Evolutionary conservation across 805 yeast species (phyloP).

Genomic region (Barnettozyma californica): DNA sequence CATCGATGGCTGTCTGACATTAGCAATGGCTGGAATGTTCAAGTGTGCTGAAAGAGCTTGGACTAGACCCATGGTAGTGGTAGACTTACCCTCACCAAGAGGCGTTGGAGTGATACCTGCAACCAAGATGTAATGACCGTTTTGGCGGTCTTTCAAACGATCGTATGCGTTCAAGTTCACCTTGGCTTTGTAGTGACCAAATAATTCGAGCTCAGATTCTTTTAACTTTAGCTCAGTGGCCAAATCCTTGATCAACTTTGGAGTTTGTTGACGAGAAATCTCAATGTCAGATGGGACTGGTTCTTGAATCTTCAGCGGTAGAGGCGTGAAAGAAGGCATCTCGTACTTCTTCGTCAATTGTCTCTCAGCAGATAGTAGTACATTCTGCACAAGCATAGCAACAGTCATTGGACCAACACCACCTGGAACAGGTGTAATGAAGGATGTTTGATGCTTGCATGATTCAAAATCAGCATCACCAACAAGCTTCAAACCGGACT

Average conservation of each 20-base stretch:
- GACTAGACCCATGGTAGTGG: conserved; percentile 78
- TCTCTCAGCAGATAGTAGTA: conserved; percentile 69
- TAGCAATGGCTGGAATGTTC: conserved; percentile 64
- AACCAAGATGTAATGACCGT: conserved; percentile 83
- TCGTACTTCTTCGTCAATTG: conserved; percentile 4
- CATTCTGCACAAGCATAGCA: conserved; percentile 87
- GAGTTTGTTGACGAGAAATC: conserved; percentile 82
- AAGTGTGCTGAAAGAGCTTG: conserved; percentile 79
- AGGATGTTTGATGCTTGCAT: conserved; percentile 56
- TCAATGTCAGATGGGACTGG: conserved; percentile 93
- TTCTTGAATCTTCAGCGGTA: conserved; percentile 44
- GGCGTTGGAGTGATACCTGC: conserved; percentile 88
- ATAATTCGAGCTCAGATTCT: conserved; percentile 76
- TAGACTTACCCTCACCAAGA: conserved; percentile 80
- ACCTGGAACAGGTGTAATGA: conserved; percentile 95
- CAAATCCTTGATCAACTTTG: conserved; percentile 70
- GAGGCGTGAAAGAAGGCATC: conserved; percentile 25
- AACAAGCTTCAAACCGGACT: conserved; percentile 78
- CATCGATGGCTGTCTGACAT: conserved; percentile 84
- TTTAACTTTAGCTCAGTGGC: conserved; percentile 81
- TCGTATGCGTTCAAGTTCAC: conserved; percentile 64
- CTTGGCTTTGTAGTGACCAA: conserved; percentile 88
- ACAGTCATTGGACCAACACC: conserved; percentile 99
- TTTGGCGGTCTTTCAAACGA: conserved; percentile 54
- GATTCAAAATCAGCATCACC: conserved; percentile 89